Conservation (phyloP, 2,329 filamentous ascomycete genomes). For the Fusarium sublunatum region DNA sequence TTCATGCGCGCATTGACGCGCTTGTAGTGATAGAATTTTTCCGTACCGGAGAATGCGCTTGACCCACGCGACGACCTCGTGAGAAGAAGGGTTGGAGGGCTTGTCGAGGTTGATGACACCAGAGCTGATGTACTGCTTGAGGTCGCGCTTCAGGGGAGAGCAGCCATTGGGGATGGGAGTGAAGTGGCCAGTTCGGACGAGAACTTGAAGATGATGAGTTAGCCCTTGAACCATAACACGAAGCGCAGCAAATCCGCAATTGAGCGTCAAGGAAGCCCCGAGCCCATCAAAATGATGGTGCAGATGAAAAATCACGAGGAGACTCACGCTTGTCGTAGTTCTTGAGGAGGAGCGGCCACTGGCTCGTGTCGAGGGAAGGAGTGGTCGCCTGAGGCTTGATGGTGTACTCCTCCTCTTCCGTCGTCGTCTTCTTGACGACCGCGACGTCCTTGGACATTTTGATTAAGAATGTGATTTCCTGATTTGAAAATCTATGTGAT, state of each 20-base stretch:
- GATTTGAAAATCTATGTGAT: constrained; percentile 37
- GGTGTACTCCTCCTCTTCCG: constrained; percentile 76
- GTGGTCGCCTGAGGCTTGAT: constrained; percentile 92
- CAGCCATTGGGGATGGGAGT: constrained; percentile 95
- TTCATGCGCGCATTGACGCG: constrained; percentile 26
- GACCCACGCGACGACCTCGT: constrained; percentile 99
- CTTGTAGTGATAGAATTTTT: constrained; percentile 6
- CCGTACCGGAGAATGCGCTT: constrained; percentile 92
- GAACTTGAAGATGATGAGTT: constrained; percentile 61
- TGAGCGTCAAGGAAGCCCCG: constrained; percentile 7
- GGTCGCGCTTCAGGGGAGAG: constrained; percentile 89
- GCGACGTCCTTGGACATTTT: constrained; percentile 62
- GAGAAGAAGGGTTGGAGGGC: constrained; percentile 95
- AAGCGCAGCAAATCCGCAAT: constrained; percentile 9
- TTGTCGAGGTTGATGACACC: constrained; percentile 92
- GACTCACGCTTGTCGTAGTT: constrained; percentile 91
- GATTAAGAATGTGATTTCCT: constrained; percentile 28
- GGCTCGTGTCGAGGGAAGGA: constrained; percentile 83
- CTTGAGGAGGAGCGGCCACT: constrained; percentile 93
- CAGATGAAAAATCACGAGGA: background rate
- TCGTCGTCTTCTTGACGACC: constrained; percentile 49
- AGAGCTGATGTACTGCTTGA: constrained; percentile 96
- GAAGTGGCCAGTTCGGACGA: constrained; percentile 94
- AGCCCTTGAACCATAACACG: constrained; percentile 19
- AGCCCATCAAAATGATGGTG: constrained; percentile 4